Conservation (phyloP, 139 green algal genomes). For the Chlorella vulgaris region DNA sequence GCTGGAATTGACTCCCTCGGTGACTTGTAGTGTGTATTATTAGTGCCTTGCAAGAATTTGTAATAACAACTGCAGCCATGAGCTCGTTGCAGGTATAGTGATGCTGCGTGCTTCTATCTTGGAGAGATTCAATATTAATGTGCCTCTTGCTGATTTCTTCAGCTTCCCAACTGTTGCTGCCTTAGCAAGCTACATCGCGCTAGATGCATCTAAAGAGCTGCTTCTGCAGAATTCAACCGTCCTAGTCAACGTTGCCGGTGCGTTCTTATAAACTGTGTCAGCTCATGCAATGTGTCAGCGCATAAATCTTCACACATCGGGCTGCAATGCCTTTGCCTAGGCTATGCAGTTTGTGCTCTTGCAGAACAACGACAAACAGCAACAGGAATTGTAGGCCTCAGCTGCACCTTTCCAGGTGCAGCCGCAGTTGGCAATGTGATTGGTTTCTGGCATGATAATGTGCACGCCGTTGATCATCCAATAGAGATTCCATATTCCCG, state of each 20-base stretch:
- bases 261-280: too few species aligned
- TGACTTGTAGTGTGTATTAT: neutral
- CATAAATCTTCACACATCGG: neutral
- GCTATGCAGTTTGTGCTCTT: neutral
- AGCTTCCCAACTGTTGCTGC: slow-evolving; percentile 53
- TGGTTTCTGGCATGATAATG: neutral
- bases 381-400: slow-evolving; percentile 6
- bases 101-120: slow-evolving; percentile 39
- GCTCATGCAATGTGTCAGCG: too few species aligned
- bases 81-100: neutral
- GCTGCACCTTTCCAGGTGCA: slow-evolving; percentile 8
- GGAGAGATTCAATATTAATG: slow-evolving; percentile 41
- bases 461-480: neutral
- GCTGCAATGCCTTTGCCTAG: neutral
- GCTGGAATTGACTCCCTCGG: slow-evolving; percentile 67
- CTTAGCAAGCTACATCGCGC: slow-evolving; percentile 36
- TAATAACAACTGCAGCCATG: neutral
- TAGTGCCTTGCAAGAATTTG: neutral
- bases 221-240: too few species aligned
- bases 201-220: neutral
- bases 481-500: slow-evolving; percentile 2
- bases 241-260: too few species aligned
- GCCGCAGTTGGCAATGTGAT: neutral
- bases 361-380: neutral
- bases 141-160: slow-evolving; percentile 50